Base-by-base conservation (phyloP, 2,329 filamentous ascomycete species). In the Neoarthrinium moseri region DNA sequence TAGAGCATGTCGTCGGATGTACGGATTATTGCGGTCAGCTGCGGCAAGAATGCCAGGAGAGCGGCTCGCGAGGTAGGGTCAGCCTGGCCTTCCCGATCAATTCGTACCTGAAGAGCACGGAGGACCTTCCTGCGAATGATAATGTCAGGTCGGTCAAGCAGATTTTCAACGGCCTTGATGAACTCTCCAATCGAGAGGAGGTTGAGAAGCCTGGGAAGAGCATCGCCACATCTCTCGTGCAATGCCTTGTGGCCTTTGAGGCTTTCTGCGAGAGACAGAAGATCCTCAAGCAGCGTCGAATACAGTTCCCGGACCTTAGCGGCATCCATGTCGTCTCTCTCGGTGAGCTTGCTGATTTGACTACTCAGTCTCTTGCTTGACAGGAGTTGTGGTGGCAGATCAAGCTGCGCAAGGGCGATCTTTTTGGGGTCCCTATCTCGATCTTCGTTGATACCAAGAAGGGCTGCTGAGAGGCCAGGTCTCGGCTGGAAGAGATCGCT, bases 151-250 rank as follows among this genome's bases (percentile, higher is more conserved):
- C 86, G 81, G 54, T 88, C 81, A 27, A 97, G 81, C 23, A 99
- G 75, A 22, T 83, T 81, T 61, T 95, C 89, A 32, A 95, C 86
- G 8, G 91, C 88, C 63, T 89, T 89, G 64, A 97, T 83, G 65
- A 97, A 94, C 67, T 96, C 90, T 43, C 83, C 78, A 3, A 92
- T 91, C 0, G 91, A 92, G 33, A 96, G 76, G 6, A 96, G 79
- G 51, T 89, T 86, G 41, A 99, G 77, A n/a, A 95, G 73, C 51
- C 87, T 86, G 15, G 87, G 83, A 38, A 97, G 75, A 1, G 89
- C 80, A 46, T 87, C 81, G 30, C 87, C 86, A 58, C 80, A 84
- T 40, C 75, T 74, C 57, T 59, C 70, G 57, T 84, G 78, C 8
- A 86, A 66, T 29, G 64, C 59, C 62, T 81, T 78, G 56, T 77